Evolutionary conservation across 208 protist genomes (phyloP), one percentile per base, ranked within the genome.

Genomic region (Leishmania martiniquensis): DNA sequence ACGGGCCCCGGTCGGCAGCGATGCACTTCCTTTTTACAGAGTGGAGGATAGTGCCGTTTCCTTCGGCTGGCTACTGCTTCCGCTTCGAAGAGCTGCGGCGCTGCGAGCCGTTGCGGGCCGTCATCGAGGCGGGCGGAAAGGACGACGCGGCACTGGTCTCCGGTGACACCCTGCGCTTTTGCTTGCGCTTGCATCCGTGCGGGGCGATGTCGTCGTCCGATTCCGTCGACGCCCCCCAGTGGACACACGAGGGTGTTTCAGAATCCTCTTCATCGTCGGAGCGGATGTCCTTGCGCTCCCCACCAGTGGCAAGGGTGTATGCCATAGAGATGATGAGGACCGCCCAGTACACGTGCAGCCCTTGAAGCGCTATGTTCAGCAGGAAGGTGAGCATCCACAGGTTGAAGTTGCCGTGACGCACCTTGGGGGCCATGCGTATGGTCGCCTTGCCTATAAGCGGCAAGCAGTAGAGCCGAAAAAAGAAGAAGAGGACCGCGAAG

Each of bases 321-420:
- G 80, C 52, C 88, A 93, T 87, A 15, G 68, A 54, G 17, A 91
- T 34, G 78, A 95, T 93, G 37, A 93, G 77, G 17, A 76, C 42
- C 12, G 57, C 85, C 89, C 91, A 95, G 76, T 87, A 93, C 70
- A 95, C 66, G 72, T 95, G 91, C 29, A 95, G 83, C 34, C 80
- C 75, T 75, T 95, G 91, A n/a, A 95, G 79, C n/a, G 60, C 67
- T 13, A 83, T 81, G 72, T 89, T 87, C 34, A 95, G 81, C n/a
- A 92, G 80, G 37, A 91, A 25, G 52, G 78, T 72, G 49, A 93
- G 79, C 62, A 91, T 71, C 80, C 86, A 91, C 70, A 82, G 81
- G 74, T 82, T 89, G 47, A 89, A 73, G 71, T 89, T 93, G 52
- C 85, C 85, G 52, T 87, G 85, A 49, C 83, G 81, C 66, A 93